Conservation (phyloP, 176 grass and related monocot species). For the Zoysia pacifica region DNA sequence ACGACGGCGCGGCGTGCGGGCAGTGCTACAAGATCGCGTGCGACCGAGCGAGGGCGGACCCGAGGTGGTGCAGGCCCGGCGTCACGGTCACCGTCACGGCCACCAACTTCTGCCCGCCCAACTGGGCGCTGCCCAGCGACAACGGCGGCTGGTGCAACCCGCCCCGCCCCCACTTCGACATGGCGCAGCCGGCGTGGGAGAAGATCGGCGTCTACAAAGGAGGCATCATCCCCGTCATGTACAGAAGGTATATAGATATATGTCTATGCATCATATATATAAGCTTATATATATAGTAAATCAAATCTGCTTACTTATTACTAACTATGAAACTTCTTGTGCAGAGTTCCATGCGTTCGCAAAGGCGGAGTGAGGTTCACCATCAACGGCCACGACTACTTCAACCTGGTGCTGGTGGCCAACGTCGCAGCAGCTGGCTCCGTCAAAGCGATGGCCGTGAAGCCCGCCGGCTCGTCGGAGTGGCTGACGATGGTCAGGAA, state of each 20-base stretch:
- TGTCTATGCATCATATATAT: neutral
- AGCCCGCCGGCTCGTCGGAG: neutral
- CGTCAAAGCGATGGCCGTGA: constrained; percentile 44
- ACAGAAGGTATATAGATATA: constrained; percentile 33
- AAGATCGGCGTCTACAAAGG: constrained; percentile 48
- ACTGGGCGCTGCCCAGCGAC: constrained; percentile 46
- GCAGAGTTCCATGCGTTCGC: constrained; percentile 49
- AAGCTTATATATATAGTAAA: too few relatives aligned
- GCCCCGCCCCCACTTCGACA: constrained; percentile 62
- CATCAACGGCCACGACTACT: constrained; percentile 50
- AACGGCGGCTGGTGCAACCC: constrained; percentile 78
- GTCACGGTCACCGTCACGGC: constrained; percentile 50
- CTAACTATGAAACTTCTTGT: neutral
- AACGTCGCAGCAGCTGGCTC: constrained; percentile 49
- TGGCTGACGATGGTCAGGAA: constrained; percentile 49
- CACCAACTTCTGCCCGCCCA: constrained; percentile 77
- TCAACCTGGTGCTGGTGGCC: constrained; percentile 48
- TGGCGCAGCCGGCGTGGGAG: constrained; percentile 78
- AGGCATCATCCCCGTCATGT: constrained; percentile 37
- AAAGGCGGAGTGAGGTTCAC: constrained; percentile 55
- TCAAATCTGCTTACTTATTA: too few relatives aligned
- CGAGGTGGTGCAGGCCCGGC: constrained; percentile 46
- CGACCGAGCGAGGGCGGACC: neutral
- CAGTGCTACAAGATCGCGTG: constrained; percentile 32
- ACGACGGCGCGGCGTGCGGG: constrained; percentile 62